A percentile compares a stretch with the other conserved stretches of the same genome.
Evolutionary conservation across 2,329 filamentous ascomycete species (phyloP).

Genomic region (Phialocephala sp.): DNA sequence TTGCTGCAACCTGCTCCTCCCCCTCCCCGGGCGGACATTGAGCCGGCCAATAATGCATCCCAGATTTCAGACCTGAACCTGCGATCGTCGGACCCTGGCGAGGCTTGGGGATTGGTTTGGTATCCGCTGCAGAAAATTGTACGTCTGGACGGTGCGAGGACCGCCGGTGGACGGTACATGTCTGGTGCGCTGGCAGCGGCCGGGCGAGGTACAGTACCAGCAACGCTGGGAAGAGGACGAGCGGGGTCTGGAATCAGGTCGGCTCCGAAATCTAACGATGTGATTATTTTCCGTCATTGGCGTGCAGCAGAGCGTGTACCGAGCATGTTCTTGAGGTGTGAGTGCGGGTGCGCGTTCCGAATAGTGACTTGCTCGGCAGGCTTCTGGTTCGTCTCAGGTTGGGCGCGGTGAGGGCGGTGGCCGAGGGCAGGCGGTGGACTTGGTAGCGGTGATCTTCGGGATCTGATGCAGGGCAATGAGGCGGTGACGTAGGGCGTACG

Average conservation of each 20-base stretch:
- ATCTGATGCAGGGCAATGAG: conserved; percentile 10
- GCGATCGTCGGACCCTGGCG: conserved; percentile 16
- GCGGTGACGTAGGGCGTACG: conserved; percentile 15
- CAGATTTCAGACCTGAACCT: conserved; percentile 3
- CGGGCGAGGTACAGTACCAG: not conserved
- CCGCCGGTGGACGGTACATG: too few relatives aligned
- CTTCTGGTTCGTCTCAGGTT: not conserved
- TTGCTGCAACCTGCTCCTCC: too few relatives aligned
- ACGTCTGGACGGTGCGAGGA: too few relatives aligned
- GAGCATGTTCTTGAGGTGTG: too few relatives aligned
- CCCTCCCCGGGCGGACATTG: conserved; percentile 13
- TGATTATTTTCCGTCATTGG: not conserved
- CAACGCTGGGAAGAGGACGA: not conserved
- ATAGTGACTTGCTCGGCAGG: conserved; percentile 10
- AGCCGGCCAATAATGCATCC: conserved; percentile 8
- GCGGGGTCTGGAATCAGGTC: conserved; percentile 1
- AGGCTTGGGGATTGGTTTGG: not conserved
- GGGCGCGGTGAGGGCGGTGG: not conserved
- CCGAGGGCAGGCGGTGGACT: not conserved
- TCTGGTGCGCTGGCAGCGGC: conserved; percentile 10
- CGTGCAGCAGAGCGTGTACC: not conserved
- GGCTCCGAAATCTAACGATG: not conserved
- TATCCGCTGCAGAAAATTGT: conserved; percentile 7
- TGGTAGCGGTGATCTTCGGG: conserved; percentile 19
- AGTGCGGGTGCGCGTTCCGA: not conserved